A percentile compares a stretch with the other conserved stretches of the same genome.
Conservation (phyloP, 2,329 filamentous ascomycete species). For the Beauveria scarabaeidicola region DNA sequence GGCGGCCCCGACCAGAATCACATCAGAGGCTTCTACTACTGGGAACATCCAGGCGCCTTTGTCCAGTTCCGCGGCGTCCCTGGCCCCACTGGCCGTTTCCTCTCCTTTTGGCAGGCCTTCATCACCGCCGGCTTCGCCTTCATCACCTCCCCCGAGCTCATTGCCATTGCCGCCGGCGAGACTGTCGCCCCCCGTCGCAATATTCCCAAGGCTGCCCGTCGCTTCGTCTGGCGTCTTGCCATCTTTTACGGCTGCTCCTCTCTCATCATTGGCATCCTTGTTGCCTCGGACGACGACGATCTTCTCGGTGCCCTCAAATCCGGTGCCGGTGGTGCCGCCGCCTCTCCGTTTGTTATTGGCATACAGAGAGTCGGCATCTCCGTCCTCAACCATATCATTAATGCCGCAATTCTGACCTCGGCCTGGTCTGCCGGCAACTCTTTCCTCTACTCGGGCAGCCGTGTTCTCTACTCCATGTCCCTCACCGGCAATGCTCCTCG, state of each 20-base stretch:
- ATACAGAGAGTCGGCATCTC: constrained; percentile 58
- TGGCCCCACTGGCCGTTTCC: constrained; percentile 42
- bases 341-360: constrained; percentile 57
- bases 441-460: constrained; percentile 58
- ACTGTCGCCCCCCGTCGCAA: constrained; percentile 55
- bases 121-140: constrained; percentile 54
- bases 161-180: constrained; percentile 56
- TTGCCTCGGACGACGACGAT: constrained; percentile 54
- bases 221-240: constrained; percentile 53
- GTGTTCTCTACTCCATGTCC: constrained; percentile 62
- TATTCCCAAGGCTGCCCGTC: constrained; percentile 55
- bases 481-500: constrained; percentile 57
- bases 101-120: constrained; percentile 48
- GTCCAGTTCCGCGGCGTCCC: constrained; percentile 36
- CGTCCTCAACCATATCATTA: constrained; percentile 57
- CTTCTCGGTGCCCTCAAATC: constrained; percentile 49
- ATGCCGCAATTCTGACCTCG: constrained; percentile 58
- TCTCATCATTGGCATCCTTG: constrained; percentile 52
- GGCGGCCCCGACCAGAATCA: constrained; percentile 42
- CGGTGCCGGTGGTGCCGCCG: constrained; percentile 33
- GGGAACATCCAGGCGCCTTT: constrained; percentile 49
- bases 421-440: constrained; percentile 55
- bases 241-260: constrained; percentile 57
- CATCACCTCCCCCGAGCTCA: constrained; percentile 54
- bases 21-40: constrained; percentile 35